phyloP scores from a whole-genome alignment of 345 rosid species.

The Odontarrhena argentea region DNA sequence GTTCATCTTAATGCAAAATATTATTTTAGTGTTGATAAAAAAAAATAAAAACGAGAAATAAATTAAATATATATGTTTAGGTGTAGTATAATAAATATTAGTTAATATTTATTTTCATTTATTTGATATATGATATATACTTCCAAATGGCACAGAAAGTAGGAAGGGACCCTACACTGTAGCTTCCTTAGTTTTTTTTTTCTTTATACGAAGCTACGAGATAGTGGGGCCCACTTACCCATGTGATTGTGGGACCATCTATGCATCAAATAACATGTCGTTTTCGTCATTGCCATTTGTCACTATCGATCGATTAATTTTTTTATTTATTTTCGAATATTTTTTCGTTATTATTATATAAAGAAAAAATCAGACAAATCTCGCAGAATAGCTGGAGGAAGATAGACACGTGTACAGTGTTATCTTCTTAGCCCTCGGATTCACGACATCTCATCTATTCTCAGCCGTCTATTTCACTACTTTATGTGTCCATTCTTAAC shows the following conservation, averaged over 20 bases:
- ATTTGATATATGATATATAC: not conserved
- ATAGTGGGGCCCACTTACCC: slow-evolving; percentile 7
- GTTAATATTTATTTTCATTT: not conserved
- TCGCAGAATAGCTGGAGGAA: slow-evolving; percentile 26
- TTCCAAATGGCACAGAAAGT: slow-evolving; percentile 30
- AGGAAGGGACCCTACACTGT: slow-evolving; percentile 31
- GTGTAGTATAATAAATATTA: not conserved
- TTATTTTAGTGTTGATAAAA: too few relatives aligned
- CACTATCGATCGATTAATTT: slow-evolving; percentile 13
- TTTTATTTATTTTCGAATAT: not conserved
- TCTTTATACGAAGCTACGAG: slow-evolving; percentile 35
- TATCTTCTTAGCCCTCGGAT: slow-evolving; percentile 28
- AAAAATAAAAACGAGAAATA: not conserved
- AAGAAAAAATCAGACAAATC: not conserved
- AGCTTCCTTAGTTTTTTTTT: slow-evolving; percentile 24
- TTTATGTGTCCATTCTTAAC: not conserved
- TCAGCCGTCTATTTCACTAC: slow-evolving; percentile 31
- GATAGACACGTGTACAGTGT: slow-evolving; percentile 34
- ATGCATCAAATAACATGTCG: slow-evolving; percentile 30
- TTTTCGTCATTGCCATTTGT: slow-evolving; percentile 38
- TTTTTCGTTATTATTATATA: not conserved
- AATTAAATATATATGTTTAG: not conserved
- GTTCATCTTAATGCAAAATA: too few relatives aligned
- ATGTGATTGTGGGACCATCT: slow-evolving; percentile 34
- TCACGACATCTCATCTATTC: not conserved